Conservation (phyloP, 2,329 filamentous ascomycete genomes). For the Pseudogymnoascus sp. region DNA sequence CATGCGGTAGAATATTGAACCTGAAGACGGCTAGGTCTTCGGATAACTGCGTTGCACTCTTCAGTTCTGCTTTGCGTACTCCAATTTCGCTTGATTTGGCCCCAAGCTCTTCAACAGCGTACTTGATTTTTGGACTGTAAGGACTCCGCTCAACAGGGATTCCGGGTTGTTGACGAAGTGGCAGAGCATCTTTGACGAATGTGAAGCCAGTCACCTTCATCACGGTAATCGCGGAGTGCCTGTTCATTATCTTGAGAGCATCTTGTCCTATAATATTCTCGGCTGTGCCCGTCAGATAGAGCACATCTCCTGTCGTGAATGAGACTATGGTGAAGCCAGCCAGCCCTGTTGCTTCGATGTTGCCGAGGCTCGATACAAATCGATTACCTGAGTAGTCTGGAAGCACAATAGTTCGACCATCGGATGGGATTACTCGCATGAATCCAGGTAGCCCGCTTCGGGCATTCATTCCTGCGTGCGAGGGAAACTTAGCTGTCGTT, state of each 20-base stretch:
- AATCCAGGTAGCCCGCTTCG: constrained; percentile 20
- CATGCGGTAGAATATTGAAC: not conserved
- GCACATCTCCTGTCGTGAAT: constrained; percentile 21
- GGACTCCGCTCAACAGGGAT: constrained; percentile 20
- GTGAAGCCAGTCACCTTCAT: constrained; percentile 18
- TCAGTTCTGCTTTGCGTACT: not conserved
- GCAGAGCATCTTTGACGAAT: constrained; percentile 17
- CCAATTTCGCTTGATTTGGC: not conserved
- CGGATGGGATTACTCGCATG: constrained; percentile 17
- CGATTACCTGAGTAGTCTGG: constrained; percentile 21
- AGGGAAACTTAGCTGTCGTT: constrained; percentile 9
- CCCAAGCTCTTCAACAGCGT: constrained; percentile 15
- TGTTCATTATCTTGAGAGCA: constrained; percentile 14
- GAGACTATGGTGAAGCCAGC: constrained; percentile 21
- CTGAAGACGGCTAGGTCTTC: not conserved
- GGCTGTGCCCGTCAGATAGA: constrained; percentile 22
- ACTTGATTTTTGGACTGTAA: constrained; percentile 22
- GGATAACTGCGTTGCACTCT: not conserved
- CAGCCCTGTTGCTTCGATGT: constrained; percentile 18
- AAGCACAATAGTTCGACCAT: constrained; percentile 17
- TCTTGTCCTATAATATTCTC: constrained; percentile 13
- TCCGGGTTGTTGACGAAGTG: constrained; percentile 18
- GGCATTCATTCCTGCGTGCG: constrained; percentile 22
- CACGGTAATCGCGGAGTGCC: constrained; percentile 16
- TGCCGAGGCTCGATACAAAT: constrained; percentile 17